phyloP scores from a whole-genome alignment of 148 eudicot species.

The Dysphania ambrosioides region DNA sequence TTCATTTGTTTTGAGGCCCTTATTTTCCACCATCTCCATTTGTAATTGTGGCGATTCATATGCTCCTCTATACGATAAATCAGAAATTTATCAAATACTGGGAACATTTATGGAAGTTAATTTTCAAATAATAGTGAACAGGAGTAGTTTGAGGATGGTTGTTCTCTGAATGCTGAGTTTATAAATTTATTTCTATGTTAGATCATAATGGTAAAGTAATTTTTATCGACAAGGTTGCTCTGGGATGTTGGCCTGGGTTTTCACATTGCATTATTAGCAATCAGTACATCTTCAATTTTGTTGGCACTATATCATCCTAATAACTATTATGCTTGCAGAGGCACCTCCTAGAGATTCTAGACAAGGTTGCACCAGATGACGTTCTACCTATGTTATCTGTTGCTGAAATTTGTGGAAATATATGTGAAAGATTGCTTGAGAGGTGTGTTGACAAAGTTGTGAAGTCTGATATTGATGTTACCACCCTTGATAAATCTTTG shows the following conservation, averaged over 20 bases:
- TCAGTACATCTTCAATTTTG: background rate
- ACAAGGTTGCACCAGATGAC: slow-evolving; percentile 71
- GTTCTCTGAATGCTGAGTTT: background rate
- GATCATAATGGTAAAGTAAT: background rate
- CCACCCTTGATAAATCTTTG: slow-evolving; percentile 66
- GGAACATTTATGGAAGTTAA: background rate
- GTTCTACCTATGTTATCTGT: slow-evolving; percentile 59
- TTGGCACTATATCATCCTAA: background rate
- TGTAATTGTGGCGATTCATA: no score
- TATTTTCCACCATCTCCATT: no score
- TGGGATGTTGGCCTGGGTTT: background rate
- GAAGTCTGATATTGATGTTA: slow-evolving; percentile 57
- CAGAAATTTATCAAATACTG: no score
- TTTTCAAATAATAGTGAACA: no score
- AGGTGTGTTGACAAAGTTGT: slow-evolving; percentile 59
- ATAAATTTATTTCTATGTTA: background rate
- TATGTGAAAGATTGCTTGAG: slow-evolving; percentile 52
- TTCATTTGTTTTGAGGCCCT: no score
- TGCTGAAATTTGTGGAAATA: slow-evolving; percentile 56
- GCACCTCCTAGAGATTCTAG: slow-evolving; percentile 62
- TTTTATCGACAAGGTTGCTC: background rate
- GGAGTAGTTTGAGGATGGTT: no score
- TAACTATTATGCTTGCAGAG: slow-evolving; percentile 41
- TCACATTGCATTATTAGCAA: background rate
- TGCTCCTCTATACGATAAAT: no score